Evolutionary conservation across 1,139 yeast species (phyloP).

Genomic region (Blastobotrys arbuscula): DNA sequence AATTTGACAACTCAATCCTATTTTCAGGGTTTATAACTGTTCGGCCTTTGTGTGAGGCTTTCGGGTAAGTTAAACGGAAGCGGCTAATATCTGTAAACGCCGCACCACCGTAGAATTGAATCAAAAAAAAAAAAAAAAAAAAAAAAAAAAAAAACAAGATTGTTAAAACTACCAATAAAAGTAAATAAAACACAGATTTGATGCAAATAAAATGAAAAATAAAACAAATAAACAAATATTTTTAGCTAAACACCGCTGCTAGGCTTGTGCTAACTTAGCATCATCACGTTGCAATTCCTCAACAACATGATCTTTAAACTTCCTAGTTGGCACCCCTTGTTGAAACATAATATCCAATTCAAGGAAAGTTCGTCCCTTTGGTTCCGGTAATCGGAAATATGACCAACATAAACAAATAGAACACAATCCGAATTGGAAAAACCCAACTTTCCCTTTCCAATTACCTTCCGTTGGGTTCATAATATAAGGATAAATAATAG

Average conservation of each 20-base stretch:
- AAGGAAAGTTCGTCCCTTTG: conserved; percentile 51
- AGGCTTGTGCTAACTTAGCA: too few relatives aligned
- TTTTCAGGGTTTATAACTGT: too few relatives aligned
- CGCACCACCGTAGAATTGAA: too few relatives aligned
- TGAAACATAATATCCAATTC: conserved; percentile 44
- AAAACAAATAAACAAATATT: not conserved
- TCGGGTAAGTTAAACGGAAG: too few relatives aligned
- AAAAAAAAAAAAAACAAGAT: too few relatives aligned
- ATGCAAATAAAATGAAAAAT: too few relatives aligned
- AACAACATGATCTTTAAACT: conserved; percentile 13
- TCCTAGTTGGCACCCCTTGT: conserved; percentile 16
- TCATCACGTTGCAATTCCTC: not conserved
- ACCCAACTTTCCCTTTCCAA: conserved; percentile 51
- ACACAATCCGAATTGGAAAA: conserved; percentile 47
- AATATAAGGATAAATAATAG: conserved; percentile 48
- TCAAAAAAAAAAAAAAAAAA: too few relatives aligned
- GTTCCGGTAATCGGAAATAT: conserved; percentile 54
- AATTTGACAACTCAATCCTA: too few relatives aligned
- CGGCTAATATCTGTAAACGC: too few relatives aligned
- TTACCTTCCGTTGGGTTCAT: conserved; percentile 52
- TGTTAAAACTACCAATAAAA: not conserved
- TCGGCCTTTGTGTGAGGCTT: too few relatives aligned
- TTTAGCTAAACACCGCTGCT: too few relatives aligned
- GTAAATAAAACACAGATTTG: not conserved
- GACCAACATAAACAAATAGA: conserved; percentile 35